Evolutionary conservation across 371 early-diverging fungal genomes (phyloP).

Genomic region (Mucor piriformis): DNA sequence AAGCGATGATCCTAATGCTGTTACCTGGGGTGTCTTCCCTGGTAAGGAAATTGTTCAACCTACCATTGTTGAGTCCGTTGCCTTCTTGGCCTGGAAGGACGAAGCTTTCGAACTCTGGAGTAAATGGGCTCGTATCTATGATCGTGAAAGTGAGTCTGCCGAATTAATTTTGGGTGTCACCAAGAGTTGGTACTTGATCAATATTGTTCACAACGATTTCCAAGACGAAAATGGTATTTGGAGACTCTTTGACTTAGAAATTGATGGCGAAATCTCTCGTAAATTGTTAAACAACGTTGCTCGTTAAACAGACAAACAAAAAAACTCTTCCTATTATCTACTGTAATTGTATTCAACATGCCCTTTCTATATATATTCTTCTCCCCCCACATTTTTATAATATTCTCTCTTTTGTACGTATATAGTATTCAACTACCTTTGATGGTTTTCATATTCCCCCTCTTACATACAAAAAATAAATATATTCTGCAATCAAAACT

Average conservation of each 20-base stretch:
- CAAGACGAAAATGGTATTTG: constrained; percentile 74
- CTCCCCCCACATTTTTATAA: background rate
- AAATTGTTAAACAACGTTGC: constrained; percentile 19
- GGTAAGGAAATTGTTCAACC: constrained; percentile 98
- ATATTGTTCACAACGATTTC: constrained; percentile 95
- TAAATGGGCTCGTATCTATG: constrained; percentile 87
- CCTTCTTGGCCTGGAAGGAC: constrained; percentile 97
- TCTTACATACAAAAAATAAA: background rate
- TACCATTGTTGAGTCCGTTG: constrained; percentile 91
- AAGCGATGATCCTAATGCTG: constrained; percentile 89
- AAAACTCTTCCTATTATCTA: background rate
- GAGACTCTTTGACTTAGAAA: constrained; percentile 65
- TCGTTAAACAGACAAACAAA: no score
- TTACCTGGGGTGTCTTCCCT: constrained; percentile 99
- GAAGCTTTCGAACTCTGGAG: constrained; percentile 96
- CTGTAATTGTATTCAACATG: constrained; percentile 28
- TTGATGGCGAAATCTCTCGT: constrained; percentile 37
- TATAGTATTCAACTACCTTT: constrained; percentile 21
- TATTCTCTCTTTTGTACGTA: constrained; percentile 1
- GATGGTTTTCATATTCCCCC: constrained; percentile 11
- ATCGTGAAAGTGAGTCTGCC: constrained; percentile 55
- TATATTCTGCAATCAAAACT: no score
- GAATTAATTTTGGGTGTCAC: constrained; percentile 69
- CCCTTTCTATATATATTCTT: constrained; percentile 6
- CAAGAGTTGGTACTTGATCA: constrained; percentile 88